Evolutionary conservation across 2,329 filamentous ascomycete species (phyloP), one percentile per base, ranked within the genome.

Genomic region (Torrubiellomyces zombiae): DNA sequence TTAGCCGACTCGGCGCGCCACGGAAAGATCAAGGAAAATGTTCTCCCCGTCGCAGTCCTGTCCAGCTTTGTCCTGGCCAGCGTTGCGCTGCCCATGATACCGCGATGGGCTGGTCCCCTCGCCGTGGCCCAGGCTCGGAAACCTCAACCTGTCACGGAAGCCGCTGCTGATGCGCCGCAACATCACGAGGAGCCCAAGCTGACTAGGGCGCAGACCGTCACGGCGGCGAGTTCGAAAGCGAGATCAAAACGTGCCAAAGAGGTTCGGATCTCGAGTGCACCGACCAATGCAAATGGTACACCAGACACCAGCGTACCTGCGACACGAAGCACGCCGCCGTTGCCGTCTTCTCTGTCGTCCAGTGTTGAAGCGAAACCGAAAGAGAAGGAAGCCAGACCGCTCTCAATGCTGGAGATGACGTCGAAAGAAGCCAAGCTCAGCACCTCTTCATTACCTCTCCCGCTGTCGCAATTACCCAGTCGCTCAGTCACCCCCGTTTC

Each of bases 91-190:
- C 81, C 80, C 9, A 63, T 76, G 35, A 60, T 89, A 11, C 75
- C 79, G n/a, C 64, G 62, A 44, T 80, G 76, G 65, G 79, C 76
- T 16, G 80, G 80, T 1, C 80, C 80, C 10, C 58, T 89, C 27
- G 81, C 80, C 22, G 71, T 89, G 40, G 78, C 79, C 11, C 80
- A 89, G 52, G 78, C 80, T 22, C 64, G 79, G 32, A 81, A 79
- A 47, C 77, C 78, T 11, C 65, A 77, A 34, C 48, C 48, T 13
- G 25, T 45, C 12, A 38, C 37, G 20, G 47, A 52, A 11, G 23
- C 36, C 14, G n/a, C n/a, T n/a, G n/a, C n/a, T n/a, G n/a, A n/a
- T n/a, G 26, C 26, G 2, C 26, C 32, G 9, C 45, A 50, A 48
- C 29, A 58, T 51, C 45, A 56, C 49, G 36, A 40, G 9, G 25